Evolutionary conservation across 2,329 filamentous ascomycete genomes (phyloP).

Genomic region (Aspergillus sp.): DNA sequence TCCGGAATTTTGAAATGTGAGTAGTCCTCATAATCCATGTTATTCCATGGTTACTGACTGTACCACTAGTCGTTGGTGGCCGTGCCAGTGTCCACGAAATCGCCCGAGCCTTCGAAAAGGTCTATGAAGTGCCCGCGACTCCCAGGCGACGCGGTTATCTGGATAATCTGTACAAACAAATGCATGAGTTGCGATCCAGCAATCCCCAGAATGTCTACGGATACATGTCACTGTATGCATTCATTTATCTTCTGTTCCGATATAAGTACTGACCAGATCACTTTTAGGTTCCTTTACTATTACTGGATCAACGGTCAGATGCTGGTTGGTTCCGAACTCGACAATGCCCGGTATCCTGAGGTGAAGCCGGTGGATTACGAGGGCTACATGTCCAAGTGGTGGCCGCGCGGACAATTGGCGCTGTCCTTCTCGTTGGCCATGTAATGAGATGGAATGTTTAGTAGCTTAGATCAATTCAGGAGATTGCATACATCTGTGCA

Average conservation of each 20-base stretch:
- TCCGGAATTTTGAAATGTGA: slow-evolving; percentile 16
- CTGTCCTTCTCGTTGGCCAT: no score
- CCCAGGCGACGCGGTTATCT: slow-evolving; percentile 19
- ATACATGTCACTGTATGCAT: slow-evolving; percentile 10
- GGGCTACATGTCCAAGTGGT: background rate
- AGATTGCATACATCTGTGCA: no score
- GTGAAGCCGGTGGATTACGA: slow-evolving; percentile 8
- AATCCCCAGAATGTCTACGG: slow-evolving; percentile 9
- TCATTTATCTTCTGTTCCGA: background rate
- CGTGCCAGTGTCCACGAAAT: slow-evolving; percentile 18
- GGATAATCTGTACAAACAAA: slow-evolving; percentile 21
- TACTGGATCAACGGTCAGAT: slow-evolving; percentile 13
- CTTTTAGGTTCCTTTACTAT: slow-evolving; percentile 11
- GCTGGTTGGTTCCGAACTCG: slow-evolving; percentile 4
- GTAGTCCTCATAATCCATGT: slow-evolving; percentile 1
- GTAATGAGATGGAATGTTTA: no score
- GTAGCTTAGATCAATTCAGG: no score
- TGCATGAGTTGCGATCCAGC: slow-evolving; percentile 13
- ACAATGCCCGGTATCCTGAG: slow-evolving; percentile 5
- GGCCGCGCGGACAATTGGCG: no score
- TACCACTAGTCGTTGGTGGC: slow-evolving; percentile 30
- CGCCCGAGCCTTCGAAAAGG: slow-evolving; percentile 16
- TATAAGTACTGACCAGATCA: no score
- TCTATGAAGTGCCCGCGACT: slow-evolving; percentile 16
- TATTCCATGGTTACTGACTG: background rate